A percentile compares a stretch with the other conserved stretches of the same genome.
phyloP scores from a whole-genome alignment of 495 filamentous ascomycete species.

The Eremomyces bilateralis region DNA sequence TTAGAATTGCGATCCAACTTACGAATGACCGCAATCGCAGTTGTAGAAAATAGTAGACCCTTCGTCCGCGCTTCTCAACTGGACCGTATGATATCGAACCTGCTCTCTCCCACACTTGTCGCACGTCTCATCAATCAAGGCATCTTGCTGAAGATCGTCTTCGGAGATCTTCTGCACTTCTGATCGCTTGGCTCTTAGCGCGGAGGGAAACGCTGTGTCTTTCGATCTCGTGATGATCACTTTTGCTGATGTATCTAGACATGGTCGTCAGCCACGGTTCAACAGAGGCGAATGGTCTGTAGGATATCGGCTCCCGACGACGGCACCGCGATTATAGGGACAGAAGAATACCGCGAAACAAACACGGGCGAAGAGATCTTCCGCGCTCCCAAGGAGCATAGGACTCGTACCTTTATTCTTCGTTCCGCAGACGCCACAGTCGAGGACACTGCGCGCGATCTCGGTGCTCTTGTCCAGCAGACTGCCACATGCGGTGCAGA shows the following conservation, averaged over 20 bases:
- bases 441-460: constrained; percentile 45
- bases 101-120: constrained; percentile 60
- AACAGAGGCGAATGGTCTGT: too few species aligned
- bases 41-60: constrained; percentile 77
- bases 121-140: constrained; percentile 48
- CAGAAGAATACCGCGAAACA: too few species aligned
- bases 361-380: too few species aligned
- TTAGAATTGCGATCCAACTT: too few species aligned
- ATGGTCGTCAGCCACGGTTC: too few species aligned
- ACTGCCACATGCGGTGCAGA: constrained; percentile 87
- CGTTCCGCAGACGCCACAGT: constrained; percentile 68
- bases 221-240: constrained; percentile 67
- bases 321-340: not conserved
- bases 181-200: constrained; percentile 63
- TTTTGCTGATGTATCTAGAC: constrained; percentile 67
- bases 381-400: too few species aligned
- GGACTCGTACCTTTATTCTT: constrained; percentile 58
- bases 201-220: constrained; percentile 66
- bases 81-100: constrained; percentile 66
- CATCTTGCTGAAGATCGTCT: constrained; percentile 58
- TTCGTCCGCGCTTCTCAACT: constrained; percentile 85
- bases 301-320: constrained; percentile 16
- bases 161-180: constrained; percentile 63
- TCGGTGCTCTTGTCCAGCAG: constrained; percentile 63
- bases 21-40: constrained; percentile 68